phyloP scores from a whole-genome alignment of 768 basidiomycete genomes.

The Austroboletus eburneus region DNA sequence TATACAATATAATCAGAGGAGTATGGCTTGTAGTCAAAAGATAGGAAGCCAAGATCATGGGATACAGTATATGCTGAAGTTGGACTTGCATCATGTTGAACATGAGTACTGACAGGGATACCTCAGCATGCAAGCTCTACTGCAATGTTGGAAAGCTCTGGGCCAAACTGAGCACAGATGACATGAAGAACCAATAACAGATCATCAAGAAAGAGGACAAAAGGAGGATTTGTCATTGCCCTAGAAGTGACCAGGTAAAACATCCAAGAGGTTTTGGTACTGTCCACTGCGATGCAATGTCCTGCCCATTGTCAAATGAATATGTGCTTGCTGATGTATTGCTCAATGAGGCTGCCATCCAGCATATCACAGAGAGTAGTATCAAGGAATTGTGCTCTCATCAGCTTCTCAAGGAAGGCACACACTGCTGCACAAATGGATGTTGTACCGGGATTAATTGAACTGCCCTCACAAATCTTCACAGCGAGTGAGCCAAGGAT shows the following conservation, averaged over 20 bases:
- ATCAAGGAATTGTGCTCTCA: neutral
- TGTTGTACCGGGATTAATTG: too few species aligned
- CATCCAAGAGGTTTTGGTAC: too few species aligned
- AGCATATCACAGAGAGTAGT: neutral
- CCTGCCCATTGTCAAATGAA: too few species aligned
- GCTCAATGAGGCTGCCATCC: neutral
- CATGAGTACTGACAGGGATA: neutral
- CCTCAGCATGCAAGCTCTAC: too few species aligned
- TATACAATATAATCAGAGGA: neutral
- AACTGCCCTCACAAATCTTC: neutral
- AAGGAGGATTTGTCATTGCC: neutral
- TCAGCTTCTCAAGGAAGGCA: constrained; percentile 1
- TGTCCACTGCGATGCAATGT: too few species aligned
- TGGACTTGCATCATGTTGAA: neutral
- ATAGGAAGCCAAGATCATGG: neutral
- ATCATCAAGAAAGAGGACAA: neutral
- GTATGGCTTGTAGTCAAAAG: neutral
- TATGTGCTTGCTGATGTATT: too few species aligned
- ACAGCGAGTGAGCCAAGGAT: neutral
- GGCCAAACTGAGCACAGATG: neutral
- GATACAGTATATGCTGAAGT: neutral
- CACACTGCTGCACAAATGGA: too few species aligned
- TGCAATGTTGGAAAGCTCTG: too few species aligned
- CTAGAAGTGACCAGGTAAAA: too few species aligned
- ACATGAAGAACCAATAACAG: neutral